Percentiles rank a stretch among this genome's conserved stretches.
These are phyloP conservation scores for Suillus subalutaceus DNA, from an alignment of 768 basidiomycete genomes.

Conservation along the genomic window DNA sequence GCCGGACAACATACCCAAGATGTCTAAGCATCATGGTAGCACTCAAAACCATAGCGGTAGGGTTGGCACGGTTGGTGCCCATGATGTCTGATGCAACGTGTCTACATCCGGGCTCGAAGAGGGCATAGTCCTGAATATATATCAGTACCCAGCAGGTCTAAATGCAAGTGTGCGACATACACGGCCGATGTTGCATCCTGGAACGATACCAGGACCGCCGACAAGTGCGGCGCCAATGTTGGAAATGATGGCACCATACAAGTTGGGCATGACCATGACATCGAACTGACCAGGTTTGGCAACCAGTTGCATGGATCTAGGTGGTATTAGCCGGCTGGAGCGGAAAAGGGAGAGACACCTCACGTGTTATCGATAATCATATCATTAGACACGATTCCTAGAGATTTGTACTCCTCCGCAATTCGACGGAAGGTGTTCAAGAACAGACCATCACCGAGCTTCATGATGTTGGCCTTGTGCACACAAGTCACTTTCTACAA, in stretches of 20 bases:
- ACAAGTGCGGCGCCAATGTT: constrained; percentile 99
- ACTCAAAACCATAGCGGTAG: constrained; percentile 95
- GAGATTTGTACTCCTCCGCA: constrained; percentile 93
- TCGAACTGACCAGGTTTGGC: constrained; percentile 96
- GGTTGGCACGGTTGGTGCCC: constrained; percentile 95
- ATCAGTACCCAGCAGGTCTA: constrained; percentile 14
- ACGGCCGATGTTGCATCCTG: constrained; percentile 96
- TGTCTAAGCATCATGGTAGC: constrained; percentile 98
- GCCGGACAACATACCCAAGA: constrained; percentile 66
- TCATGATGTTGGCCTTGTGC: constrained; percentile 99
- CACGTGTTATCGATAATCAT: constrained; percentile 99
- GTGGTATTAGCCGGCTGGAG: not conserved
- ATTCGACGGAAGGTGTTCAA: constrained; percentile 96
- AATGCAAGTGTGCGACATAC: constrained; percentile 44
- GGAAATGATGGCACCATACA: constrained; percentile 96
- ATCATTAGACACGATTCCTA: constrained; percentile 91
- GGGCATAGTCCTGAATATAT: constrained; percentile 78
- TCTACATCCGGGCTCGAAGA: constrained; percentile 98
- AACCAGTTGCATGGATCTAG: constrained; percentile 98
- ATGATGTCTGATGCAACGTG: constrained; percentile 95
- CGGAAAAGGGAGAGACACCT: constrained; percentile 23
- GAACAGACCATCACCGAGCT: constrained; percentile 98
- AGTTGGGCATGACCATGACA: constrained; percentile 99
- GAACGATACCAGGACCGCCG: constrained; percentile 96
- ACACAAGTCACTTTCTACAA: constrained; percentile 97